phyloP scores from a whole-genome alignment of 441 rosid species.

The Euphorbia schlechtendalii region DNA sequence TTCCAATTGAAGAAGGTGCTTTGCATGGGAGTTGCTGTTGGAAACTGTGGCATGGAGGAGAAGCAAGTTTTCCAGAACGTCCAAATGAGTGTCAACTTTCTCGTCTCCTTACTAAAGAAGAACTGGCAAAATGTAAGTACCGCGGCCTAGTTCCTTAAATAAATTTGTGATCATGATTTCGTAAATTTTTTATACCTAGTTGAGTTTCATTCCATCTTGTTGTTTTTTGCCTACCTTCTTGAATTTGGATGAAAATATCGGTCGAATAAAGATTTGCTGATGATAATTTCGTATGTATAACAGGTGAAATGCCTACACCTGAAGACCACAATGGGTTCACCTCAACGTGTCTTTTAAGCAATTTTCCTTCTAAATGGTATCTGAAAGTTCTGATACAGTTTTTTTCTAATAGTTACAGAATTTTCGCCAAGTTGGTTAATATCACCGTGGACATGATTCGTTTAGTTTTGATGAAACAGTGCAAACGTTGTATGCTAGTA shows the following conservation, averaged over 20 bases:
- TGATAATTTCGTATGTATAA: not conserved
- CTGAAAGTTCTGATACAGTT: not conserved
- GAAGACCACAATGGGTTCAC: conserved; percentile 85
- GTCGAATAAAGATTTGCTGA: not conserved
- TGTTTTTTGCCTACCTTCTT: too few species aligned
- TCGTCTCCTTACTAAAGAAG: conserved; percentile 80
- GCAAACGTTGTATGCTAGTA: too few species aligned
- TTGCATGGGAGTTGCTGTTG: conserved; percentile 97
- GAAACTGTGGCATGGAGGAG: conserved; percentile 77
- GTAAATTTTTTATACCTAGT: not conserved
- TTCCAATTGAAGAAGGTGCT: conserved; percentile 92
- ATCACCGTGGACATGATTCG: too few species aligned
- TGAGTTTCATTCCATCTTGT: too few species aligned
- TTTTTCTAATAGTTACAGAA: too few species aligned
- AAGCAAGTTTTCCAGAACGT: conserved; percentile 94
- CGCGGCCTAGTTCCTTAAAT: too few species aligned
- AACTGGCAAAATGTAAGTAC: conserved; percentile 94
- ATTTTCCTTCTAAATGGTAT: not conserved
- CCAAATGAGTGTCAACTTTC: conserved; percentile 88
- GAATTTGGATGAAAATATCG: too few species aligned
- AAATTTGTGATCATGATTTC: too few species aligned
- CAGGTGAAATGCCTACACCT: conserved; percentile 86
- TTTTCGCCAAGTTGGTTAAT: too few species aligned
- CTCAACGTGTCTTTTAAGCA: conserved; percentile 61
- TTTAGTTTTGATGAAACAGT: too few species aligned